Evolutionary conservation across 2,329 filamentous ascomycete species (phyloP), one percentile per base, ranked within the genome.

Genomic region (Diaporthe sp.): DNA sequence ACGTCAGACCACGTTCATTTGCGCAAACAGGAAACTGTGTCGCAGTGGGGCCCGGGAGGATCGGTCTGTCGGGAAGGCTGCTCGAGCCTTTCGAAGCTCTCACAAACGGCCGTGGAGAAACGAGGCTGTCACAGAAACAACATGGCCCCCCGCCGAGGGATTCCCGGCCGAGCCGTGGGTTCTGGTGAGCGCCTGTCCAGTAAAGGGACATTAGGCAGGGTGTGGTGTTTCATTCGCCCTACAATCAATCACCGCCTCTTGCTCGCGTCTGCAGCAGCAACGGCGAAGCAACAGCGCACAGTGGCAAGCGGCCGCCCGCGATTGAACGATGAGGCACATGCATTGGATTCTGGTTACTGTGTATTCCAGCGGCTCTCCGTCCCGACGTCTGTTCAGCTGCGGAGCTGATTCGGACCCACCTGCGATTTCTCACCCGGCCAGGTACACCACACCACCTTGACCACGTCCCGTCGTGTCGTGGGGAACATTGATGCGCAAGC

Each of bases 1-100:
- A 68, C 63, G 70, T 71, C 44, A 58, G 59, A 53, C 70, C 70
- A 71, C 70, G 53, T 17, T 71, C 70, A 71, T 63, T 71, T 63
- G 44, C 44, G 30, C 70, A 71, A 71, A 71, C 56, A 63, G 39
- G 56, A 65, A 53, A 71, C 50, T 63, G 70, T 63, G 47, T 63
- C 58, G 70, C 35, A 71, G 70, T 71, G 56, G 56, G 44, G 12
- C 44, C 37, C 42, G 55, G 42, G 42, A 59, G 55, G 32, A 61
- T 58, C 47, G 66, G 53, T 47, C 42, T 50, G 30, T 71, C 44
- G 32, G 55, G 44, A 61, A 61, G 69, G 47, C 69, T 71, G 42
- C 56, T 50, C 69, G 58, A 71, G 56, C 47, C 39, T 47, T 63
- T 63, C 59, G 59, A 63, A 63, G 59, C 25, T 63, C 32, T 50